These are phyloP conservation scores for Fusarium sp. DNA, from an alignment of 2,329 filamentous ascomycete genomes.

Conservation along the genomic window DNA sequence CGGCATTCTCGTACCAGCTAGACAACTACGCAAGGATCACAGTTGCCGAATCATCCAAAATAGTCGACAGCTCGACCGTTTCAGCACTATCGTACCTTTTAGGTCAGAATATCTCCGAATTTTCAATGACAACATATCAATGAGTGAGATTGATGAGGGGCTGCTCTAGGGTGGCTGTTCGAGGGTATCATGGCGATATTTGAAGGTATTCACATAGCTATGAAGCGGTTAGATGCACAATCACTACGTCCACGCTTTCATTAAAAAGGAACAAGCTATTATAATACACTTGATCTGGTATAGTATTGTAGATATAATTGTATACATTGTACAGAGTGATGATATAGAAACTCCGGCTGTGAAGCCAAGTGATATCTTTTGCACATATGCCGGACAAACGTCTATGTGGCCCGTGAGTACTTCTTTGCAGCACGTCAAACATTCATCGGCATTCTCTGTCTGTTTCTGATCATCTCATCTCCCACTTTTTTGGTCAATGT, in stretches of 20 bases:
- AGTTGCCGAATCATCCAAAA: slow-evolving; percentile 5
- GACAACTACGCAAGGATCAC: slow-evolving; percentile 7
- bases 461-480: slow-evolving; percentile 7
- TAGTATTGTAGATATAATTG: no score
- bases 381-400: background rate
- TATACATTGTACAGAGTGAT: background rate
- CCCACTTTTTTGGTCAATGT: slow-evolving; percentile 23
- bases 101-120: background rate
- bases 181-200: background rate
- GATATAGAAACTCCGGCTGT: background rate
- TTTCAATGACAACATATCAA: background rate
- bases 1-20: slow-evolving; percentile 30
- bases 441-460: background rate
- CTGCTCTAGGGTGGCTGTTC: slow-evolving; percentile 17
- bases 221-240: background rate
- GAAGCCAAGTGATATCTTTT: background rate
- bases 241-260: background rate
- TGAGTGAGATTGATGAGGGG: background rate
- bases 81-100: slow-evolving; percentile 4
- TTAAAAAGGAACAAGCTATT: background rate
- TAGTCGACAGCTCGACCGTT: slow-evolving; percentile 9
- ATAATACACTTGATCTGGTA: background rate
- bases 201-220: background rate
- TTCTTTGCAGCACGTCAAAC: slow-evolving; percentile 3
- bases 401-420: slow-evolving; percentile 17